phyloP scores from a whole-genome alignment of 75 land plant species.

The Pinus taeda region DNA sequence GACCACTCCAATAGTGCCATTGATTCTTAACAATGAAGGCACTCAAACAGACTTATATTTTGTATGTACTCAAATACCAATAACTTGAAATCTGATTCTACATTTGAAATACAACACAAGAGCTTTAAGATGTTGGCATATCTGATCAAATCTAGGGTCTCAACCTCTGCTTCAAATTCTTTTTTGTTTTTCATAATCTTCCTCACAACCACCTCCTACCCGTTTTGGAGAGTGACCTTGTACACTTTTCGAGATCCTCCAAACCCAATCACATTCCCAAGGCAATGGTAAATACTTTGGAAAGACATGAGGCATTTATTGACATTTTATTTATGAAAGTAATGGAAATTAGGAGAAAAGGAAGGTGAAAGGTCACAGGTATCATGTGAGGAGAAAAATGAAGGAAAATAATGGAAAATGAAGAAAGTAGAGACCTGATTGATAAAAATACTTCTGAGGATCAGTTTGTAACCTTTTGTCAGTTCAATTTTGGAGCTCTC shows the following conservation, averaged over 20 bases:
- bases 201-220: constrained; percentile 46
- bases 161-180: constrained; percentile 57
- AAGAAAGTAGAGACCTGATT: too few relatives aligned
- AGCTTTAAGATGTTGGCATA: constrained; percentile 77
- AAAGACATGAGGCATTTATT: too few relatives aligned
- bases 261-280: constrained; percentile 56
- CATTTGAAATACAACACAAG: constrained; percentile 57
- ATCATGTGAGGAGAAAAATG: too few relatives aligned
- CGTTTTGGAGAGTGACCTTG: constrained; percentile 13
- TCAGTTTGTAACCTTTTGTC: too few relatives aligned
- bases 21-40: constrained; percentile 43
- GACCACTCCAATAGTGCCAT: constrained; percentile 45
- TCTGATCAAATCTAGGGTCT: constrained; percentile 51
- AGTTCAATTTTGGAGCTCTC: too few relatives aligned
- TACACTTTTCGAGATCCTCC: constrained; percentile 81
- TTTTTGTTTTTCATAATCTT: constrained; percentile 21
- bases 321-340: too few relatives aligned
- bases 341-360: too few relatives aligned
- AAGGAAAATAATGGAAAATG: too few relatives aligned
- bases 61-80: constrained; percentile 27
- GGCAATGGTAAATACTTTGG: too few relatives aligned
- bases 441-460: too few relatives aligned
- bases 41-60: constrained; percentile 58
- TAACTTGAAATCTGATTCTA: constrained; percentile 39
- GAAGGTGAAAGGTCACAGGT: too few relatives aligned